phyloP scores from a whole-genome alignment of 23 red algal genomes.

The Gracilaria caudata region DNA sequence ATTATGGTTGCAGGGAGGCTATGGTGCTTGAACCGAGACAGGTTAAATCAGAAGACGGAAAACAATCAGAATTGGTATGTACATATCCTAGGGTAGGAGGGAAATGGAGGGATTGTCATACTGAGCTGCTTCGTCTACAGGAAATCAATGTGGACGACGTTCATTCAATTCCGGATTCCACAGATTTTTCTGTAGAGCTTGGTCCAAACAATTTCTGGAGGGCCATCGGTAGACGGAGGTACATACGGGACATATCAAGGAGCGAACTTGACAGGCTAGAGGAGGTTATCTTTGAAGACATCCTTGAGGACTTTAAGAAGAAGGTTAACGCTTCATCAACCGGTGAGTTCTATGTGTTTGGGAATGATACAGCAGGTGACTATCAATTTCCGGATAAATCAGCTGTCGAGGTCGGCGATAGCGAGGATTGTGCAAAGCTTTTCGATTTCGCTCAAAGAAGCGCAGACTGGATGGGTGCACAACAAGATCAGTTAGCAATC shows the following conservation, averaged over 20 bases:
- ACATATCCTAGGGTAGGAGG: neutral
- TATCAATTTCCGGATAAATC: neutral
- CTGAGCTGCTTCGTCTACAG: neutral
- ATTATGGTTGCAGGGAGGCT: neutral
- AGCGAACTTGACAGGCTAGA: neutral
- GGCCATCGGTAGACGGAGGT: neutral
- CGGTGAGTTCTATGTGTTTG: neutral
- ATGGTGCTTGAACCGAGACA: neutral
- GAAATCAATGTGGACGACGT: neutral
- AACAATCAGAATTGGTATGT: neutral
- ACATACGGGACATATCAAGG: neutral
- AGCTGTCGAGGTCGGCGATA: neutral
- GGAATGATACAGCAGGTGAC: neutral
- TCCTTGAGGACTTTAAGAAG: neutral
- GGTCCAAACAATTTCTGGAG: neutral
- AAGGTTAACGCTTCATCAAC: neutral
- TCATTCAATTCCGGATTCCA: neutral
- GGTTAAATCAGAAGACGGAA: neutral
- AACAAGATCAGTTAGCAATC: conserved; percentile 5
- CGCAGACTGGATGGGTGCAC: neutral
- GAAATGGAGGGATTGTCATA: neutral
- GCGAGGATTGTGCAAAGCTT: neutral
- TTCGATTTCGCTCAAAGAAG: neutral
- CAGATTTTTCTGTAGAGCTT: neutral
- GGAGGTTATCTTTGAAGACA: neutral